Conservation (phyloP, 1,139 yeast species). For the Geotrichum siamense region DNA sequence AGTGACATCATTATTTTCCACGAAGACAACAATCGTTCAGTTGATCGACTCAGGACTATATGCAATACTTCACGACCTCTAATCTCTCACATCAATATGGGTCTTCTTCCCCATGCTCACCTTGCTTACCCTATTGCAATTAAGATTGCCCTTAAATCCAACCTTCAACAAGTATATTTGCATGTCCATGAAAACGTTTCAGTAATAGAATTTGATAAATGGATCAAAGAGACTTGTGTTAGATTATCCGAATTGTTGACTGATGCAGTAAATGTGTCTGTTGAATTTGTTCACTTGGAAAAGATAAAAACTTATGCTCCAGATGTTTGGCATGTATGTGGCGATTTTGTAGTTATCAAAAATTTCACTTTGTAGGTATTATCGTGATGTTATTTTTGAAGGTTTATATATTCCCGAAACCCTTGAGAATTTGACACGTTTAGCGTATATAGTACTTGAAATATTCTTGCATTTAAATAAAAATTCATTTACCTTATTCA, state of each 20-base stretch:
- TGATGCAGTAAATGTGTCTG: conserved; percentile 18
- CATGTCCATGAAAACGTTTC: conserved; percentile 78
- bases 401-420: too few relatives aligned
- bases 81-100: conserved; percentile 65
- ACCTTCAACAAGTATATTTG: conserved; percentile 27
- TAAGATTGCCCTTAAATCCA: conserved; percentile 21
- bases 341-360: conserved; percentile 37
- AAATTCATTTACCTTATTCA: neutral
- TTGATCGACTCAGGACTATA: conserved; percentile 36
- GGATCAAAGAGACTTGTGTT: conserved; percentile 24
- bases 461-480: too few relatives aligned
- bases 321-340: conserved; percentile 71
- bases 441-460: too few relatives aligned
- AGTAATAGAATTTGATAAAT: conserved; percentile 37
- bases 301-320: conserved; percentile 83
- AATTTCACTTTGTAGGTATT: too few relatives aligned
- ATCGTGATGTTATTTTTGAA: too few relatives aligned
- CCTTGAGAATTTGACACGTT: too few relatives aligned
- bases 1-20: conserved; percentile 44
- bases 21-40: conserved; percentile 54
- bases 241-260: neutral
- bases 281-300: conserved; percentile 39
- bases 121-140: conserved; percentile 51
- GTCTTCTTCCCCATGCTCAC: conserved; percentile 63
- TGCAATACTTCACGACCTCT: conserved; percentile 22